Evolutionary conservation across 2,329 filamentous ascomycete species (phyloP).

Genomic region (Verticillium isaacii): DNA sequence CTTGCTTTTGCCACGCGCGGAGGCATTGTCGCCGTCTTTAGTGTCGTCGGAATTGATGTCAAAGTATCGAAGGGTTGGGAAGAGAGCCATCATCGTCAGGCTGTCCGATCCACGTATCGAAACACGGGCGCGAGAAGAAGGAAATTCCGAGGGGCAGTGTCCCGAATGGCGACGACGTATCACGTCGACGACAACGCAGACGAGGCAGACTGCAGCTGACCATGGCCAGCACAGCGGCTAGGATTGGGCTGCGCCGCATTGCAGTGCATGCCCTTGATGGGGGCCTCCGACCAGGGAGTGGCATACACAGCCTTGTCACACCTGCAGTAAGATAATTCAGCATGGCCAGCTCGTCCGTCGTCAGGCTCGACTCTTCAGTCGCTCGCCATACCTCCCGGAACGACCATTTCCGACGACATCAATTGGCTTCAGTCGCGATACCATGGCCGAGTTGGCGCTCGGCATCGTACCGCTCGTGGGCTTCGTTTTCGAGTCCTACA

Average conservation of each 20-base stretch:
- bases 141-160: neutral
- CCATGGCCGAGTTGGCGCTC: conserved; percentile 5
- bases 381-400: too few species aligned
- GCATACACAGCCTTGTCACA: neutral
- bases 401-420: neutral
- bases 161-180: neutral
- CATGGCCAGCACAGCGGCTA: too few species aligned
- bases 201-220: neutral
- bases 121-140: neutral
- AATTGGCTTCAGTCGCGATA: neutral
- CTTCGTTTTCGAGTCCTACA: conserved; percentile 5
- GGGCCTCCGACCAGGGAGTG: neutral
- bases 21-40: neutral
- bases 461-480: conserved; percentile 5
- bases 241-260: neutral
- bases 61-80: neutral
- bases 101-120: neutral
- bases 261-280: neutral
- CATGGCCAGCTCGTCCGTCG: neutral
- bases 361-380: too few species aligned
- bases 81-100: neutral
- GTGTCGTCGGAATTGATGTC: neutral
- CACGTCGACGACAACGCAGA: neutral
- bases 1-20: neutral
- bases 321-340: neutral